Evolutionary conservation across 106 monocot species (phyloP), one percentile per base, ranked within the genome.

Genomic region (Alisma plantagoaquatica): DNA sequence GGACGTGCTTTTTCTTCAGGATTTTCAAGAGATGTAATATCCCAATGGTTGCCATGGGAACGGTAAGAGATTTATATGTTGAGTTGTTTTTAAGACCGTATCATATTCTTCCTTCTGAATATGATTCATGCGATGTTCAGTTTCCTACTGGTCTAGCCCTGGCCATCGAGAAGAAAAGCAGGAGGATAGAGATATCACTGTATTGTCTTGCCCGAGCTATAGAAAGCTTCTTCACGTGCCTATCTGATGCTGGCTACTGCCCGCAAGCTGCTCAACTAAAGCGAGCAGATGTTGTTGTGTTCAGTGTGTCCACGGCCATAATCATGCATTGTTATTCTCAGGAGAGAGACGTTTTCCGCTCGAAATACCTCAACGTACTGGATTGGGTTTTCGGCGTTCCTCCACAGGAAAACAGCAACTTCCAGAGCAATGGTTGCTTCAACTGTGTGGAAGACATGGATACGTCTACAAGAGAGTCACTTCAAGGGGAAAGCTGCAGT

Each of bases 381-480:
- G 98, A 98, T 43, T 98, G 98, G 98, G 98, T 98, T 25, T 98
- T 98, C 54, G 98, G 98, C 2, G 61, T 90, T 51, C 98, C 98
- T 20, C 69, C 78, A 12, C 25, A 45, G 10, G 48, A 24, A 2
- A 65, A 68, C 22, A 71, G 71, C 25, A 53, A 70, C 31, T 41
- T n/a, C 27, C 54, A 63, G 31, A 10, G 46, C 23, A 41, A 70
- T 31, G 29, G 17, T 23, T 51, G 27, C n/a, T n/a, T n/a, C n/a
- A n/a, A n/a, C n/a, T n/a, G n/a, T n/a, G n/a, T n/a, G n/a, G n/a
- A n/a, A n/a, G n/a, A n/a, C n/a, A n/a, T n/a, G n/a, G n/a, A n/a
- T n/a, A n/a, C n/a, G n/a, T n/a, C n/a, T n/a, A n/a, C n/a, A n/a
- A n/a, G n/a, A n/a, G n/a, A n/a, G n/a, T n/a, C n/a, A n/a, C n/a